Evolutionary conservation across 2,329 filamentous ascomycete genomes (phyloP), one percentile per base, ranked within the genome.

Genomic region (Cercospora nicotianae): DNA sequence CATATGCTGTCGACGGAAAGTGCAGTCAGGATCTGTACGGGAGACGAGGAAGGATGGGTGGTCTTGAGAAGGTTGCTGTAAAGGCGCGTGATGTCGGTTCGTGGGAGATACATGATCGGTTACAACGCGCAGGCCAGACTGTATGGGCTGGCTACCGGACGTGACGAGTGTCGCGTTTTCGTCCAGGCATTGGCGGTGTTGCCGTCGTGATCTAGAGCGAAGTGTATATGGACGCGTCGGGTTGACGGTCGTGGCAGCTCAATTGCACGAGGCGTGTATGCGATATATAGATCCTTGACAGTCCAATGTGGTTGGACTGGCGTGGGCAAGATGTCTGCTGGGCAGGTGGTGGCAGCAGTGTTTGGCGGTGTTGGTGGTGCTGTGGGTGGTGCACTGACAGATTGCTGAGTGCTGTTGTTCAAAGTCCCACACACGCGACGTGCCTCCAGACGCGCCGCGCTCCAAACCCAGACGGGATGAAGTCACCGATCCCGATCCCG

Each of bases 1-100:
- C 94, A 98, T 70, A 99, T 88, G 71, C 95, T 92, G 82, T 99
- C 95, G 65, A 95, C 93, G 77, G 97, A 94, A 78, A 98, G 91
- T 39, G 94, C 92, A 72, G 94, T 94, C 66, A 99, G 91, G 71
- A 99, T 88, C 28, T 98, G 86, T 64, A 98, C 93, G 0, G 94
- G 94, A 45, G 94, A 91, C 18, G 93, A 95, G 62, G 94, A 88
- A n/a, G 94, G 91, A 78, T 97, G 92, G 72, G 94, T 90, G 55
- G 91, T 91, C 79, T 87, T 88, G 79, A 96, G 89, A 66, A 99
- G 91, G 80, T 97, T 91, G 68, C 87, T 87, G 84, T 99, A 99
- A 75, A 98, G 89, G 75, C 94, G 94, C 60, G 93, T 92, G 78
- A 98, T 91, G 72, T 97, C 86, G 72, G 88, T 87, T 72, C 95